Conservation (phyloP, 495 filamentous ascomycete genomes). For the Aspergillus coremiiformis region DNA sequence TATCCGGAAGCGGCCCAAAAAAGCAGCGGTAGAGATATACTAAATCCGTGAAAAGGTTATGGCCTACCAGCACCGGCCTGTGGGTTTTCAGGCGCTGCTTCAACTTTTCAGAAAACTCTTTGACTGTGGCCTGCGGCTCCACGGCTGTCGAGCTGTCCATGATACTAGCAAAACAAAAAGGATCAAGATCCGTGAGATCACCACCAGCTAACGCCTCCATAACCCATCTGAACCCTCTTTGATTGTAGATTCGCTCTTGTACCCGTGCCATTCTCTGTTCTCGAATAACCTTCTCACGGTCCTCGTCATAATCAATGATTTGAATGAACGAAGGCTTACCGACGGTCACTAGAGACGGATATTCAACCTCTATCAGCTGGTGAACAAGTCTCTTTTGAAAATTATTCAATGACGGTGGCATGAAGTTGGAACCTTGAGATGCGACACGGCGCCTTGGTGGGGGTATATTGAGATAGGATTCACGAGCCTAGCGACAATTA, state of each 20-base stretch:
- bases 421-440: background rate
- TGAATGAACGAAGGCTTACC: constrained; percentile 43
- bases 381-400: constrained; percentile 62
- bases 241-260: constrained; percentile 36
- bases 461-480: constrained; percentile 26
- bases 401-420: constrained; percentile 26
- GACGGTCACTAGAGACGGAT: constrained; percentile 46
- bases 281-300: constrained; percentile 37
- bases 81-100: constrained; percentile 38
- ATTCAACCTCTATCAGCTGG: constrained; percentile 58
- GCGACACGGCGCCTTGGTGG: constrained; percentile 13
- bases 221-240: constrained; percentile 61
- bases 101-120: constrained; percentile 21
- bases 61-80: constrained; percentile 56
- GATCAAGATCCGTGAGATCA: constrained; percentile 44
- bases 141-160: constrained; percentile 35
- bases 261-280: constrained; percentile 30
- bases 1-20: constrained; percentile 56
- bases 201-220: constrained; percentile 60
- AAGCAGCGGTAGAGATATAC: constrained; percentile 65
- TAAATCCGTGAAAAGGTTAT: constrained; percentile 72
- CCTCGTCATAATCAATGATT: constrained; percentile 42
- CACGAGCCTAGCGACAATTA: constrained; percentile 12
- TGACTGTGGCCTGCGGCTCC: constrained; percentile 23
- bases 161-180: constrained; percentile 29